A percentile compares a stretch with the other conserved stretches of the same genome.
These are phyloP conservation scores for Ophiocordyceps unilateralis DNA, from an alignment of 2,329 filamentous ascomycete species.

Conservation along the genomic window DNA sequence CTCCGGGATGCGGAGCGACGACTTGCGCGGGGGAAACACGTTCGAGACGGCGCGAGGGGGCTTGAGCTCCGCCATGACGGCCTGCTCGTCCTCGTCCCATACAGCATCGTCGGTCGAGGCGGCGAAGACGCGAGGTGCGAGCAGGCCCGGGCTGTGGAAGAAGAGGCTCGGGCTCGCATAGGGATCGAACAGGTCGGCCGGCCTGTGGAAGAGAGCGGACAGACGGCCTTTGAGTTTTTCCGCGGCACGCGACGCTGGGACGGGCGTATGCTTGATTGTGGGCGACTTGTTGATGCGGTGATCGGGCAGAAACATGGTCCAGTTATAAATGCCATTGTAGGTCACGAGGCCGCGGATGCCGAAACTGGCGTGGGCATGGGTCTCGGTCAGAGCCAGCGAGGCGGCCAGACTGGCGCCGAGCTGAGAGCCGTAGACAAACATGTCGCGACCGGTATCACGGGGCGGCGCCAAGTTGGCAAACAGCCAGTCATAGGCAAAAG, in stretches of 20 bases:
- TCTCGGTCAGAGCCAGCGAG: slow-evolving; percentile 39
- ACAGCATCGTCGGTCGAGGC: slow-evolving; percentile 11
- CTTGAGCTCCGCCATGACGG: slow-evolving; percentile 9
- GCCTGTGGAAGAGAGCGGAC: slow-evolving; percentile 27
- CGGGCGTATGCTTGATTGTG: slow-evolving; percentile 5
- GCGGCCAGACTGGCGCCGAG: slow-evolving; percentile 40
- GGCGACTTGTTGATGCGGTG: slow-evolving; percentile 28
- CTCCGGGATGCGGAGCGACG: slow-evolving; percentile 30
- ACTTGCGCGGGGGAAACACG: slow-evolving; percentile 10
- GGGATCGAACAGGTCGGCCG: slow-evolving; percentile 36
- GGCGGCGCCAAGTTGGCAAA: slow-evolving; percentile 23
- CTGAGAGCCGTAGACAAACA: slow-evolving; percentile 36
- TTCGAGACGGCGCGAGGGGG: slow-evolving; percentile 5
- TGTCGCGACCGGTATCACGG: slow-evolving; percentile 15
- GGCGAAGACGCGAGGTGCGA: slow-evolving; percentile 28
- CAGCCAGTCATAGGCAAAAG: slow-evolving; percentile 37
- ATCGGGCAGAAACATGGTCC: slow-evolving; percentile 41
- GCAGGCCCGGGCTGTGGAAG: slow-evolving; percentile 34
- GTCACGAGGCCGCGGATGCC: slow-evolving; percentile 35
- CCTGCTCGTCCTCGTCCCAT: not conserved
- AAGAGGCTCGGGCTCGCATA: slow-evolving; percentile 42
- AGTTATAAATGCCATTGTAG: slow-evolving; percentile 47
- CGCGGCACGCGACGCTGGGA: slow-evolving; percentile 16
- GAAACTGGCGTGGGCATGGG: slow-evolving; percentile 22
- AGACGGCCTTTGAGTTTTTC: slow-evolving; percentile 18